Evolutionary conservation across 2,329 filamentous ascomycete species (phyloP), one percentile per base, ranked within the genome.

Genomic region (Talaromyces sp.): DNA sequence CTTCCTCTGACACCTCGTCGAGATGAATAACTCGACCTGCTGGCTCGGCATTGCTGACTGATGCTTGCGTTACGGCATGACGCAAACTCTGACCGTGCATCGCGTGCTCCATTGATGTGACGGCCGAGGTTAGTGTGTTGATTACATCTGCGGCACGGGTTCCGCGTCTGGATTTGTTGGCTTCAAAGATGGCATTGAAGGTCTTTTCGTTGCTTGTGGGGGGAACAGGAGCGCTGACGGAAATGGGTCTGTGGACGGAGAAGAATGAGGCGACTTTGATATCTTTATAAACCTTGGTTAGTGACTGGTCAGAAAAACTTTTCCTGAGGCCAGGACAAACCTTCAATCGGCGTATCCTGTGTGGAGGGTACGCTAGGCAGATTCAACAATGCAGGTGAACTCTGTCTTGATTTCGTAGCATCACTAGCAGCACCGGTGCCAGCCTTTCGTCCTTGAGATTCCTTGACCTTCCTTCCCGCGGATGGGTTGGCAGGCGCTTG

Each of bases 191-290:
- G 73, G 90, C 85, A 68, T 91, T 89, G 78, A 98, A 97, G 59
- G 89, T 85, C 74, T 91, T 89, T 68, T 90, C 84, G 61, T 86
- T 88, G 54, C 93, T 85, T 22, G 85, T 82, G 71, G 86, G 88
- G 64, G 90, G 95, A 74, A 97, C 89, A 70, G 90, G 89, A 71
- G 89, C 89, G 59, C 89, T 93, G 69, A 97, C 87, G 63, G 92
- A 96, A 73, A 99, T 94, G 54, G 95, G 95, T 67, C 95, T 89
- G 80, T 99, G 92, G 70, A 96, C 90, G 68, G 93, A 96, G 83
- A 98, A 98, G 84, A 99, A 98, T 66, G 90, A 90, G 8, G 94
- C 95, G 54, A 97, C 84, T 68, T 90, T 89, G 67, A 98, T 85
- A 74, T 96, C 52, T 56, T 22, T 22, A 19, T 13, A 2, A 24